Evolutionary conservation across 1,139 yeast genomes (phyloP).

Genomic region (Saccharomyces hybrid): DNA sequence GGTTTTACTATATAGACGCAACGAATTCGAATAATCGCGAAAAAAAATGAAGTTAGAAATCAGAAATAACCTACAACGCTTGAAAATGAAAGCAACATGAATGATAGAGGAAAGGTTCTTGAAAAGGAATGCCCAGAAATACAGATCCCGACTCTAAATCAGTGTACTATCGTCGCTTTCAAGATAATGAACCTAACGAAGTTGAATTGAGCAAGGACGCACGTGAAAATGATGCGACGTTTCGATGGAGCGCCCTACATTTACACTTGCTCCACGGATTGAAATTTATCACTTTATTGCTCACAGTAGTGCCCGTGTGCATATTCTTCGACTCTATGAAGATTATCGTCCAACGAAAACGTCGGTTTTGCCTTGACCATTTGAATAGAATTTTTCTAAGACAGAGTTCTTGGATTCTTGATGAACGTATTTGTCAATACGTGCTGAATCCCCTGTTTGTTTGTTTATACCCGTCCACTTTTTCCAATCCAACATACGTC

Average conservation of each 20-base stretch:
- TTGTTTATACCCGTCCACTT: no score
- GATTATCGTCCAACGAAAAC: background rate
- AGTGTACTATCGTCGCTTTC: background rate
- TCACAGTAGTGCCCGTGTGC: conserved; percentile 6
- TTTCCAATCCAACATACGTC: background rate
- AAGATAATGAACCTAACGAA: background rate
- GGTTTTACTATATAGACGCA: no score
- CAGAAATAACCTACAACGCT: background rate
- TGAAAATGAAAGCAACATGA: background rate
- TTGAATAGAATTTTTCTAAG: conserved; percentile 14
- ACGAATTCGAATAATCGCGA: no score
- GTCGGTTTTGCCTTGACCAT: conserved; percentile 5
- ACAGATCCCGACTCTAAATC: background rate
- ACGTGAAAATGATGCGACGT: background rate
- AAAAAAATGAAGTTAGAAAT: background rate
- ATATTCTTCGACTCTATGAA: background rate
- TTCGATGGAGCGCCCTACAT: background rate
- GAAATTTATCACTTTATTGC: background rate
- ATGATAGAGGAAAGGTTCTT: background rate
- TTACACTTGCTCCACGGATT: background rate
- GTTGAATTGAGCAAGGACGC: background rate
- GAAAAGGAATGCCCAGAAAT: conserved; percentile 1
- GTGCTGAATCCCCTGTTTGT: conserved; percentile 17
- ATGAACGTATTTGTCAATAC: conserved; percentile 8
- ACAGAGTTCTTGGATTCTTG: conserved; percentile 13